phyloP scores from a whole-genome alignment of 2,329 filamentous ascomycete genomes.

The Pseudogymnoascus sp. region DNA sequence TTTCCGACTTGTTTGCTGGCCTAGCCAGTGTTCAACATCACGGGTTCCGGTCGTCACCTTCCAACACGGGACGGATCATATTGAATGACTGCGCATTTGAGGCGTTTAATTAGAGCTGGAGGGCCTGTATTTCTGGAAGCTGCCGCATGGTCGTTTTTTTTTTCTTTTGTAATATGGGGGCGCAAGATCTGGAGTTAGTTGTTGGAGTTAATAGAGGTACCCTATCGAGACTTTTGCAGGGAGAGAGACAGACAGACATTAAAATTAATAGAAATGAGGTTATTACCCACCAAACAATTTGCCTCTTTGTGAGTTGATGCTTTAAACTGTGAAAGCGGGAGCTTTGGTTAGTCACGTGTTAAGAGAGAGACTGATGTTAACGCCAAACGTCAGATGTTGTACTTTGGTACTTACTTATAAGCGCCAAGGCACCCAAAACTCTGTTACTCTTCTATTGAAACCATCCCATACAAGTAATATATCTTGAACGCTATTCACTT shows the following conservation, averaged over 20 bases:
- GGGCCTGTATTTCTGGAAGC: neutral
- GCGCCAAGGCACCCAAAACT: conserved; percentile 1
- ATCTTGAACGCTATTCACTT: neutral
- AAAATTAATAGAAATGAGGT: neutral
- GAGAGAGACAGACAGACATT: neutral
- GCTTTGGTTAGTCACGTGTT: neutral
- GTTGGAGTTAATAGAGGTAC: neutral
- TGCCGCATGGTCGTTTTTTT: neutral
- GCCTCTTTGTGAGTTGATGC: neutral
- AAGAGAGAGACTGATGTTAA: neutral
- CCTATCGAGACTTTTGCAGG: neutral
- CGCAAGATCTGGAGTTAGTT: neutral
- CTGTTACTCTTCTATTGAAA: neutral
- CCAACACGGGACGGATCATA: neutral
- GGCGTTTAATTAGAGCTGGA: neutral
- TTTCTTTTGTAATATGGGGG: neutral
- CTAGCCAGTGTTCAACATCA: neutral
- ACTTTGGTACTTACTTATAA: neutral
- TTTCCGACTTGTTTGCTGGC: neutral
- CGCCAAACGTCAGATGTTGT: neutral
- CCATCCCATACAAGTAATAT: neutral
- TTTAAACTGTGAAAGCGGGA: neutral
- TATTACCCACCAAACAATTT: neutral
- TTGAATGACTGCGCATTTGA: neutral
- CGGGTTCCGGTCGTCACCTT: neutral